Evolutionary conservation across 2,329 filamentous ascomycete species (phyloP).

Genomic region (Claviceps paspali): DNA sequence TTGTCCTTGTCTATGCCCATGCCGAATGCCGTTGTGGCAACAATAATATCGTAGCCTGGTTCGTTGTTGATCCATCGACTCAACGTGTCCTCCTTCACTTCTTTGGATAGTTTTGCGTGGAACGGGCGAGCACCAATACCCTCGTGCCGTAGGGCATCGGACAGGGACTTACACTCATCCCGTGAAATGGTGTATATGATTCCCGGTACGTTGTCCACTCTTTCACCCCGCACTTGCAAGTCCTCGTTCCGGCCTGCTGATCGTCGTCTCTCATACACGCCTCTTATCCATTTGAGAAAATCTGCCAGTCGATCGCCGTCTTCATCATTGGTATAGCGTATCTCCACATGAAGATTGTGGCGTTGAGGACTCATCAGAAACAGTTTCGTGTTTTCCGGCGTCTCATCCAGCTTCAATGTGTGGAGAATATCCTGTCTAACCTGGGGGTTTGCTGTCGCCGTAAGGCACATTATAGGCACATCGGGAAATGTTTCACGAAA

Average conservation of each 20-base stretch:
- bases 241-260: constrained; percentile 42
- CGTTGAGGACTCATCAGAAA: constrained; percentile 77
- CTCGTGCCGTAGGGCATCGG: constrained; percentile 47
- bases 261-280: constrained; percentile 55
- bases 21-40: constrained; percentile 89
- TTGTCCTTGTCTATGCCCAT: constrained; percentile 97
- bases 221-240: constrained; percentile 35
- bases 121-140: constrained; percentile 62
- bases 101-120: constrained; percentile 52
- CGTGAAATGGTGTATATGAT: constrained; percentile 70
- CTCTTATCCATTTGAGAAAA: constrained; percentile 61
- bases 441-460: constrained; percentile 71
- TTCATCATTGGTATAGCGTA: constrained; percentile 67
- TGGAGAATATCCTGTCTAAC: constrained; percentile 72
- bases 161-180: constrained; percentile 58
- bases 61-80: constrained; percentile 57
- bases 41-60: constrained; percentile 74
- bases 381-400: constrained; percentile 43
- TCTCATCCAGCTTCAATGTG: constrained; percentile 51
- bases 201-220: constrained; percentile 51
- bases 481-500: constrained; percentile 69
- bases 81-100: constrained; percentile 56
- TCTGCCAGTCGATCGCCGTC: constrained; percentile 56
- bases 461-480: constrained; percentile 84
- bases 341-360: constrained; percentile 79